Percentiles rank a stretch among this genome's conserved stretches.
These are phyloP conservation scores for Arabis hirsuta DNA, from an alignment of 345 rosid species.

Conservation along the genomic window DNA sequence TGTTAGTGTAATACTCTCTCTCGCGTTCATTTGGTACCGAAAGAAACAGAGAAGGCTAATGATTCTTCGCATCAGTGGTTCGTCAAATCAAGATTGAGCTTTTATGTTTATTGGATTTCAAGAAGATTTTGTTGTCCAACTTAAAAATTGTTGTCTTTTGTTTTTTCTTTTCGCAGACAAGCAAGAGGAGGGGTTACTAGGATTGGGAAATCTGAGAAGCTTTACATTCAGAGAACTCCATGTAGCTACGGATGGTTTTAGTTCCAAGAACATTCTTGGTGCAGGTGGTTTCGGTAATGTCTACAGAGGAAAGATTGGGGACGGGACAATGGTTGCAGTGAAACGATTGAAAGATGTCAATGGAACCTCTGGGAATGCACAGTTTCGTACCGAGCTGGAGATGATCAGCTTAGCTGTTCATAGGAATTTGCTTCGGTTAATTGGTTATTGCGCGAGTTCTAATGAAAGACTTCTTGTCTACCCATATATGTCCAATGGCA, in stretches of 20 bases:
- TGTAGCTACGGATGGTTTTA: constrained; percentile 77
- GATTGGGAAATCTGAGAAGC: constrained; percentile 79
- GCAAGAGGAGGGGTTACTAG: constrained; percentile 67
- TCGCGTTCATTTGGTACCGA: constrained; percentile 61
- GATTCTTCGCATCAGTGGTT: constrained; percentile 59
- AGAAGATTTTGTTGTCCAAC: neutral
- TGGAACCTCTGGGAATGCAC: constrained; percentile 80
- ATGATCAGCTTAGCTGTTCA: constrained; percentile 98
- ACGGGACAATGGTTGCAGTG: constrained; percentile 77
- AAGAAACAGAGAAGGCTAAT: constrained; percentile 52
- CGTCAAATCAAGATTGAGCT: constrained; percentile 29
- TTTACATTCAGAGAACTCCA: constrained; percentile 91
- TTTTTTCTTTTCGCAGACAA: constrained; percentile 52
- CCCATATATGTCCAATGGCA: constrained; percentile 95
- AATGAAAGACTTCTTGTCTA: constrained; percentile 88
- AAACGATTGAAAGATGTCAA: constrained; percentile 79
- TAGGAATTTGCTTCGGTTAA: constrained; percentile 73
- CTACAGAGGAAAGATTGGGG: constrained; percentile 83
- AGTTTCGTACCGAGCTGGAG: constrained; percentile 89
- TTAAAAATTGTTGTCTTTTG: neutral
- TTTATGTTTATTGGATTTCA: neutral
- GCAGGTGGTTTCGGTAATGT: constrained; percentile 96
- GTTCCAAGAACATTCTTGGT: constrained; percentile 81
- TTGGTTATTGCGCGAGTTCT: constrained; percentile 79
- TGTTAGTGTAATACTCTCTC: constrained; percentile 50